Conservation (phyloP, 23 red algal genomes). For the Chondrus crispus region DNA sequence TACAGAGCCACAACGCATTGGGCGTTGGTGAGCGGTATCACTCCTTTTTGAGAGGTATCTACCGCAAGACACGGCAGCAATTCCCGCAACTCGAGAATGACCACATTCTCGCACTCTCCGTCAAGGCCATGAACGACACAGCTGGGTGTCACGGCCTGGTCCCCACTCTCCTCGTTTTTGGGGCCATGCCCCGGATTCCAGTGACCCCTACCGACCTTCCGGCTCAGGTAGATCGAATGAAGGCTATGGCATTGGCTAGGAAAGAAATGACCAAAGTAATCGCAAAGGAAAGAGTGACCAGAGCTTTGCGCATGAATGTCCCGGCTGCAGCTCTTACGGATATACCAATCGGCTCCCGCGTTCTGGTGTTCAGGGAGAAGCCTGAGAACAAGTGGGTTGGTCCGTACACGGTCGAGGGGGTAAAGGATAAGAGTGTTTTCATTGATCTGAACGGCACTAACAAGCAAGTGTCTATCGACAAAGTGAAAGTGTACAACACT, state of each 20-base stretch:
- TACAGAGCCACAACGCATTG: not conserved
- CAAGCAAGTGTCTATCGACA: no score
- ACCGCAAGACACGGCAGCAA: not conserved
- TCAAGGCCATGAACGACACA: constrained; percentile 5
- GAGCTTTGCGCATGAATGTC: not conserved
- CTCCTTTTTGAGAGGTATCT: not conserved
- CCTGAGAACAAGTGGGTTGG: not conserved
- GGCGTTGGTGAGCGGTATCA: not conserved
- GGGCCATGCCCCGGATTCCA: not conserved
- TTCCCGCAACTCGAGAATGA: not conserved
- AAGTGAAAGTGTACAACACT: no score
- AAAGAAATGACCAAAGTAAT: constrained; percentile 31
- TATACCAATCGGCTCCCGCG: not conserved
- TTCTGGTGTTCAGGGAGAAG: not conserved
- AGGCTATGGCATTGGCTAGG: not conserved
- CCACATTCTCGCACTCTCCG: not conserved
- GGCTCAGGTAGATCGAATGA: constrained; percentile 7
- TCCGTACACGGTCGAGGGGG: not conserved
- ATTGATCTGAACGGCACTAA: no score
- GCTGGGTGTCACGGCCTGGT: not conserved
- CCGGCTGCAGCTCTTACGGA: not conserved
- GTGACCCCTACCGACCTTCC: not conserved
- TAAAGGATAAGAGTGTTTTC: not conserved
- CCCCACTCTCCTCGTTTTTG: not conserved
- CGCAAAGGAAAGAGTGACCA: not conserved